These are phyloP conservation scores for Lepiota brunneoincarnata DNA, from an alignment of 768 basidiomycete species.

Conservation along the genomic window DNA sequence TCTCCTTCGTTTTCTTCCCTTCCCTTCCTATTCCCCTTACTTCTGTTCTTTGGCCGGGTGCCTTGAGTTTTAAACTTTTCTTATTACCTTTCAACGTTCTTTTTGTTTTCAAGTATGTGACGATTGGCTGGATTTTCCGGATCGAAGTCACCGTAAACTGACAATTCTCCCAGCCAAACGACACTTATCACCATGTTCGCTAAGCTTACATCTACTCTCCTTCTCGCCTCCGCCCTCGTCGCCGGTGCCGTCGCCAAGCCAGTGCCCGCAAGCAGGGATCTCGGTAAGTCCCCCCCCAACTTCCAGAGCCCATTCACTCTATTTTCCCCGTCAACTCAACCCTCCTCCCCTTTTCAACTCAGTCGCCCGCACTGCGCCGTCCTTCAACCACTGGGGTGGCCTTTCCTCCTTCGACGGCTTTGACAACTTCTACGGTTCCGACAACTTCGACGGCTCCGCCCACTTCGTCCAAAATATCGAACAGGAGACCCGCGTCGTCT, in stretches of 20 bases:
- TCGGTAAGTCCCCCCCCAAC: conserved; percentile 28
- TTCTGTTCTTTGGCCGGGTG: conserved; percentile 3
- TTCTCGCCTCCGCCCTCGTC: background rate
- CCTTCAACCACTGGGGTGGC: conserved; percentile 35
- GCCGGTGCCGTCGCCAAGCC: background rate
- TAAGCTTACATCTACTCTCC: conserved; percentile 1
- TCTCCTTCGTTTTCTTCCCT: conserved; percentile 7
- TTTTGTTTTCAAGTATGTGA: background rate
- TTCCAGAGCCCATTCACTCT: conserved; percentile 18
- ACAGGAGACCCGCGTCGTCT: conserved; percentile 23
- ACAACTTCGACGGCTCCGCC: conserved; percentile 29
- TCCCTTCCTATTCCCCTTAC: background rate
- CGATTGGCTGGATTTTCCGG: too few relatives aligned
- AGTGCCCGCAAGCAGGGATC: background rate
- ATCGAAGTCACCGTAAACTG: background rate
- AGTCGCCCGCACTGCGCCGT: conserved; percentile 8
- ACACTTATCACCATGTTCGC: conserved; percentile 4
- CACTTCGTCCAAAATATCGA: conserved; percentile 27
- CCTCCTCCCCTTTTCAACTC: background rate
- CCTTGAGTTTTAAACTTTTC: background rate
- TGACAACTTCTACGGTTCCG: conserved; percentile 33
- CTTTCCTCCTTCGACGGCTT: conserved; percentile 27
- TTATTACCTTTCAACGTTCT: background rate
- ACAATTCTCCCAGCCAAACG: background rate
- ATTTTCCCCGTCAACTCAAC: background rate